Evolutionary conservation across 768 basidiomycete species (phyloP).

Genomic region (Brasilioporus rufonigricans): DNA sequence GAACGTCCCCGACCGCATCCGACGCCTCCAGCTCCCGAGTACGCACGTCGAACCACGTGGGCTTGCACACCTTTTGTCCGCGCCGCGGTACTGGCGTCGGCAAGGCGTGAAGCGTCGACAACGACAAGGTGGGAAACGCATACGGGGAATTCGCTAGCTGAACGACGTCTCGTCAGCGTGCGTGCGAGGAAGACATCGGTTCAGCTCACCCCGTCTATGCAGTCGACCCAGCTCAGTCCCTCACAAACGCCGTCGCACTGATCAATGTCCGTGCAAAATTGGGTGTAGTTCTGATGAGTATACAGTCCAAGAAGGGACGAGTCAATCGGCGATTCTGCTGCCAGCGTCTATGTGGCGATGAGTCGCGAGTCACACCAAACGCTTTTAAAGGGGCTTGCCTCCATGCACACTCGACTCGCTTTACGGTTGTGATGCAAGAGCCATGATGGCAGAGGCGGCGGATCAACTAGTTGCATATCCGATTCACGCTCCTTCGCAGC

Average conservation of each 20-base stretch:
- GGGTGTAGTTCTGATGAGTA: slow-evolving; percentile 90
- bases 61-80: slow-evolving; percentile 84
- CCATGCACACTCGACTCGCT: slow-evolving; percentile 72
- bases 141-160: slow-evolving; percentile 64
- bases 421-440: slow-evolving; percentile 58
- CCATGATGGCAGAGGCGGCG: slow-evolving; percentile 56
- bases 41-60: slow-evolving; percentile 73
- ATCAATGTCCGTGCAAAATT: slow-evolving; percentile 75
- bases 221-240: slow-evolving; percentile 76
- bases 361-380: not conserved
- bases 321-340: slow-evolving; percentile 87
- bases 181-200: not conserved
- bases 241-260: too few species aligned
- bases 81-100: slow-evolving; percentile 81
- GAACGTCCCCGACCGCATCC: slow-evolving; percentile 54
- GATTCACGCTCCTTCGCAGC: slow-evolving; percentile 56
- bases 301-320: slow-evolving; percentile 86
- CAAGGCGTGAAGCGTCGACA: slow-evolving; percentile 84
- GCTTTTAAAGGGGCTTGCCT: slow-evolving; percentile 45
- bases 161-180: slow-evolving; percentile 25
- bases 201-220: slow-evolving; percentile 53
- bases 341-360: slow-evolving; percentile 50
- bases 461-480: slow-evolving; percentile 54
- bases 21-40: slow-evolving; percentile 56
- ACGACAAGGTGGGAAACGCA: slow-evolving; percentile 77